Conservation (phyloP, 2,329 filamentous ascomycete species). For the Diaporthe sp. region DNA sequence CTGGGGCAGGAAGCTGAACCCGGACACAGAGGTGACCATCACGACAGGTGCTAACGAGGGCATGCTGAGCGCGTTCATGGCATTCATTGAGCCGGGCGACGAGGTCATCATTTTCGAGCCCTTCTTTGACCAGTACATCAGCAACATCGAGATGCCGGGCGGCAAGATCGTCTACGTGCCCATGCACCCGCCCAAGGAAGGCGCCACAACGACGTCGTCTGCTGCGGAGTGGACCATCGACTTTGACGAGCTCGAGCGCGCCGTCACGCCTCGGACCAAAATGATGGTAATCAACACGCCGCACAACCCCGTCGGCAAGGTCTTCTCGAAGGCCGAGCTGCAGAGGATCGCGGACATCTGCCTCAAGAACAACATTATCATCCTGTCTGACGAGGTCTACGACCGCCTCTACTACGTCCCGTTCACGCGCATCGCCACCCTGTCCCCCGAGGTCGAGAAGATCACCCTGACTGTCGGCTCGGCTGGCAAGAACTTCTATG, state of each 20-base stretch:
- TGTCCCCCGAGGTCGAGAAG: conserved; percentile 89
- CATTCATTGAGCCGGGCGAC: conserved; percentile 91
- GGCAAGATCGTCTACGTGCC: conserved; percentile 96
- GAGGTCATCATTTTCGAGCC: conserved; percentile 99
- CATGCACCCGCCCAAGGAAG: conserved; percentile 87
- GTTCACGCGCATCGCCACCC: conserved; percentile 90
- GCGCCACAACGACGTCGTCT: conserved; percentile 81
- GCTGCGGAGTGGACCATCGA: conserved; percentile 91
- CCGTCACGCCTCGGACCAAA: conserved; percentile 87
- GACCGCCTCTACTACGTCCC: conserved; percentile 95
- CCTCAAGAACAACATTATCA: conserved; percentile 93
- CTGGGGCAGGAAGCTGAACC: conserved; percentile 84
- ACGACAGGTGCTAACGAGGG: conserved; percentile 92
- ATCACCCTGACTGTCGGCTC: conserved; percentile 95
- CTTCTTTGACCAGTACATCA: conserved; percentile 99
- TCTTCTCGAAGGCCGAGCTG: conserved; percentile 87
- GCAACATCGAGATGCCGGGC: conserved; percentile 98
- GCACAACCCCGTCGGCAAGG: conserved; percentile 97
- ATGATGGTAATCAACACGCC: conserved; percentile 94
- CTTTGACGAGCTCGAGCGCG: conserved; percentile 81
- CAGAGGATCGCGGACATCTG: conserved; percentile 87
- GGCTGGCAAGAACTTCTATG: conserved; percentile 98
- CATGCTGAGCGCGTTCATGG: conserved; percentile 98
- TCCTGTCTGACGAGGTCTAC: conserved; percentile 93
- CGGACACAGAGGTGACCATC: conserved; percentile 93